These are phyloP conservation scores for Paulownia fortunei DNA, from an alignment of 257 asterid genomes.

Conservation along the genomic window DNA sequence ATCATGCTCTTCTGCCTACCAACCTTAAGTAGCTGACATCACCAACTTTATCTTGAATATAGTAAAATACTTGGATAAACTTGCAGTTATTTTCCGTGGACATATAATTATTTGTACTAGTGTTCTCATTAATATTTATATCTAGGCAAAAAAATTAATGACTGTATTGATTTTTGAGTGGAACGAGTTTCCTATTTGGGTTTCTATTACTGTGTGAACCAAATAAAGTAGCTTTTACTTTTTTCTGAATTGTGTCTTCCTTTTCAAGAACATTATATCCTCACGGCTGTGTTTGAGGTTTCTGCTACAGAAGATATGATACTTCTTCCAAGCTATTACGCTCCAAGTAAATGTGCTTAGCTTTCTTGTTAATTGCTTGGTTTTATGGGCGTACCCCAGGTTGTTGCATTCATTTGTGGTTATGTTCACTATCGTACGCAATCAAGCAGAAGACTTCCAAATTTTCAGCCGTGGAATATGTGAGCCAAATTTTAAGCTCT, in stretches of 20 bases:
- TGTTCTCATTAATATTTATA: background rate
- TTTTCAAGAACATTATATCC: too few relatives aligned
- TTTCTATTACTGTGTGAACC: background rate
- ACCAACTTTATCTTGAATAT: background rate
- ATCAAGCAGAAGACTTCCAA: slow-evolving; percentile 68
- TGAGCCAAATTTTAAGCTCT: slow-evolving; percentile 41
- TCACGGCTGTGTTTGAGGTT: background rate
- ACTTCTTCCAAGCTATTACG: background rate
- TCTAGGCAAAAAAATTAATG: background rate
- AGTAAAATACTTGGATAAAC: background rate
- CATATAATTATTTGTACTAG: background rate
- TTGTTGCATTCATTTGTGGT: slow-evolving; percentile 87
- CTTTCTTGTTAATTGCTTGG: slow-evolving; percentile 27
- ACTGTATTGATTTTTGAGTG: background rate
- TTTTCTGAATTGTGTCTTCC: background rate
- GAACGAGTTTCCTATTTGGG: background rate
- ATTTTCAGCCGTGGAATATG: slow-evolving; percentile 98
- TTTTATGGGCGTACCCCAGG: slow-evolving; percentile 47
- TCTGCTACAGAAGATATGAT: background rate
- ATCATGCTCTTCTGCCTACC: background rate
- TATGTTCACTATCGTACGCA: slow-evolving; percentile 66
- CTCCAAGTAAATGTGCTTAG: slow-evolving; percentile 1
- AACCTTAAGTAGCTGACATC: background rate
- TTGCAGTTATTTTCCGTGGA: background rate
- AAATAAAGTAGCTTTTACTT: too few relatives aligned